Base-by-base conservation (phyloP, 2,329 filamentous ascomycete species). In the Coniochaeta hoffmannii region DNA sequence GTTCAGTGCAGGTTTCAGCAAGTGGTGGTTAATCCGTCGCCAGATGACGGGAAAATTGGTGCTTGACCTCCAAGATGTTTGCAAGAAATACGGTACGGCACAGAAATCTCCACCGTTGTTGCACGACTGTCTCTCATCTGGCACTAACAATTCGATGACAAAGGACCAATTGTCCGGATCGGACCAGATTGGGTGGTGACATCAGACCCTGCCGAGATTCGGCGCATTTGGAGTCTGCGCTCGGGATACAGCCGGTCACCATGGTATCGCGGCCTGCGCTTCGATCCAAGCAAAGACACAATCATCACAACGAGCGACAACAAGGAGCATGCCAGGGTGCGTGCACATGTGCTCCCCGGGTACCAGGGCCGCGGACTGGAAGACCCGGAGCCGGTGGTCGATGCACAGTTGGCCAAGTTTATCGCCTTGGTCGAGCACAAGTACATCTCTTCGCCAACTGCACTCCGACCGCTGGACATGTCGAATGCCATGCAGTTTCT, bases 401-500 rank as follows among this genome's bases (percentile, higher is more conserved):
- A 60, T 50, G 46, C 53, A 56, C 66, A 55, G 68, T 14, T 60
- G 7, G 15, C 15, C 32, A 57, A 76, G 32, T 62, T 78, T 3
- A 56, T 78, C 31, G 57, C 64, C 4, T 66, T 78, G 14, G 71
- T 78, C 55, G 66, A 68, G 53, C 61, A 58, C 41, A 74, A 72
- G 57, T 77, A 78, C 56, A 59, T 72, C 17, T 69, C 67, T 4
- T 68, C 59, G 14, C 63, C 67, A 32, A 66, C 50, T 15, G 53
- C 56, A 15, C 32, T 64, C 9, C 55, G 60, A 8, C 64, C 67
- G 1, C 59, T 78, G 63, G 74, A 80, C 57, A 62, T 79, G 52
- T 70, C 71, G 11, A 62, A 63, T 9, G 71, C 72, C 35, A 68
- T 73, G 10, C 71, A 74, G 35, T 77, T 69, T 65, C 72, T 78